phyloP scores from a whole-genome alignment of 108 stramenopile species.

The Ochromonas danica region DNA sequence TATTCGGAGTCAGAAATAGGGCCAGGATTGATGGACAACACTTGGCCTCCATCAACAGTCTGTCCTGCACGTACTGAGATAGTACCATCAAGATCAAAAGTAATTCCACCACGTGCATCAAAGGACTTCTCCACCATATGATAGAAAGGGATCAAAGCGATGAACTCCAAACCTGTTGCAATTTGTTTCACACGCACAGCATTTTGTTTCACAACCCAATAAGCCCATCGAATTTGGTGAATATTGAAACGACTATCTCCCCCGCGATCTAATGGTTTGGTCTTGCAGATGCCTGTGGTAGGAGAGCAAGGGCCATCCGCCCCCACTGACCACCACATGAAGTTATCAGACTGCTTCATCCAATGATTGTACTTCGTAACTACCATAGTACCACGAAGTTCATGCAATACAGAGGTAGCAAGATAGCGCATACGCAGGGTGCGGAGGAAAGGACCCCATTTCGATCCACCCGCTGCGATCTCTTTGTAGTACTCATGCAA shows the following conservation, averaged over 20 bases:
- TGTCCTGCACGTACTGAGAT: conserved; percentile 21
- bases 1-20: conserved; percentile 3
- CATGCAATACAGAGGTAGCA: background rate
- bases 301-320: conserved; percentile 29
- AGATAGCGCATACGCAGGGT: conserved; percentile 31
- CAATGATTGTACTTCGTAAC: conserved; percentile 1
- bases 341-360: conserved; percentile 7
- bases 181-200: conserved; percentile 27
- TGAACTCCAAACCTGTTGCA: conserved; percentile 25
- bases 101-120: background rate
- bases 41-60: background rate
- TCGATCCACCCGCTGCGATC: background rate
- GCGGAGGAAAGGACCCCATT: conserved; percentile 32
- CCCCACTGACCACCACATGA: conserved; percentile 27
- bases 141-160: conserved; percentile 33
- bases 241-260: conserved; percentile 28
- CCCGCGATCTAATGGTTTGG: background rate
- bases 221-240: conserved; percentile 33
- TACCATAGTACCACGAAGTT: background rate
- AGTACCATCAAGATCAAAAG: conserved; percentile 31
- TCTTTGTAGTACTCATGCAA: conserved; percentile 38
- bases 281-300: conserved; percentile 26
- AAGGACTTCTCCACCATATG: conserved; percentile 21
- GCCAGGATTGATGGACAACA: conserved; percentile 6
- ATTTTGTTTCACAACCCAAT: conserved; percentile 38